A percentile compares a stretch with the other conserved stretches of the same genome.
Evolutionary conservation across 768 basidiomycete species (phyloP).

Genomic region (Pleurotus ostreatus): DNA sequence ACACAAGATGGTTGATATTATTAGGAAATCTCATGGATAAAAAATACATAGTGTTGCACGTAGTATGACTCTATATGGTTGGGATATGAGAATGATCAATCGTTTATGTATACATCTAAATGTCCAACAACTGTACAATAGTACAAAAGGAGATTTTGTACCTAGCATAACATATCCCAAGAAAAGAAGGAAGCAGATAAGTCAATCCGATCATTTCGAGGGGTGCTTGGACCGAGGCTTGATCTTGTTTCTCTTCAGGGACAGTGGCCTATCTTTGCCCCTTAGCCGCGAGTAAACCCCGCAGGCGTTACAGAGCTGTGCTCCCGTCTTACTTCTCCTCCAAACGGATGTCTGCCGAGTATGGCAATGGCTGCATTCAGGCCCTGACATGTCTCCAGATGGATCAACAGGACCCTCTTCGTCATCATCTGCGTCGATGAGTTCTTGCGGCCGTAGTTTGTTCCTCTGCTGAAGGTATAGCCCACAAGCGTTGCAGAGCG

Average conservation of each 20-base stretch:
- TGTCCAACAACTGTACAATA: too few relatives aligned
- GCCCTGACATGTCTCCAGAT: conserved; percentile 38
- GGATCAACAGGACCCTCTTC: conserved; percentile 35
- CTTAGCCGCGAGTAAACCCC: conserved; percentile 45
- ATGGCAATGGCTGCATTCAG: conserved; percentile 46
- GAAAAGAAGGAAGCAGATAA: background rate
- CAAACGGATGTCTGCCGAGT: conserved; percentile 48
- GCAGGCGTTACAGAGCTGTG: conserved; percentile 48
- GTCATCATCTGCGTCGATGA: conserved; percentile 43
- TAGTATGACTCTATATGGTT: too few relatives aligned
- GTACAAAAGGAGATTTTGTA: background rate
- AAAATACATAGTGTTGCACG: too few relatives aligned
- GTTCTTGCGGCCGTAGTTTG: conserved; percentile 42
- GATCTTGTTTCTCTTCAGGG: conserved; percentile 42
- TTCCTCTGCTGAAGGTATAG: conserved; percentile 44
- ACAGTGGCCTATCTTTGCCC: conserved; percentile 42
- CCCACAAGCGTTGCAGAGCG: conserved; percentile 45
- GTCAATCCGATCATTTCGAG: conserved; percentile 11
- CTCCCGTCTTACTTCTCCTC: conserved; percentile 46
- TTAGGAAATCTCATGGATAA: too few relatives aligned
- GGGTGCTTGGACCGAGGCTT: conserved; percentile 45
- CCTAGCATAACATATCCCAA: background rate
- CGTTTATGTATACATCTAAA: too few relatives aligned
- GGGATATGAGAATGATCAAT: too few relatives aligned
- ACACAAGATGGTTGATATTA: too few relatives aligned